Conservation (phyloP, 306 rosid genomes). For the Arachis stenosperma region DNA sequence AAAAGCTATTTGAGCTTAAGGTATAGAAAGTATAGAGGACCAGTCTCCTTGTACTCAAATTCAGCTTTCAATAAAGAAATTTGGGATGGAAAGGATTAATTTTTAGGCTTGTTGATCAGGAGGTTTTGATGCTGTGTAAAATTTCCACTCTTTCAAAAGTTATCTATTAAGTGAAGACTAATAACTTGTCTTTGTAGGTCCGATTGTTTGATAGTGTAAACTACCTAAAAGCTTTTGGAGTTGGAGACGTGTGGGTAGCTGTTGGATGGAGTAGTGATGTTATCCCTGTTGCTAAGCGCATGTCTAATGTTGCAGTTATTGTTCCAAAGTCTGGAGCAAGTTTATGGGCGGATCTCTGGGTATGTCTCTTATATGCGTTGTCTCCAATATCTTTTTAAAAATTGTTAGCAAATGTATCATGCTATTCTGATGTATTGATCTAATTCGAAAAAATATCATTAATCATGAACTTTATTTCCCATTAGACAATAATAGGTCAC, state of each 20-base stretch:
- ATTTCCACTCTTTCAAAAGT: not conserved
- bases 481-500: slow-evolving; percentile 1
- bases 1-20: not conserved
- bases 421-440: slow-evolving; percentile 5
- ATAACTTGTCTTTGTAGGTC: slow-evolving; percentile 58
- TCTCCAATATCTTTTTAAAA: no score
- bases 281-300: slow-evolving; percentile 83
- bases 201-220: slow-evolving; percentile 72
- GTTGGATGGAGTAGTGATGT: slow-evolving; percentile 97
- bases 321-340: slow-evolving; percentile 93
- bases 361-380: slow-evolving; percentile 36
- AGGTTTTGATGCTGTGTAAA: not conserved
- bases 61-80: not conserved
- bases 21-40: not conserved
- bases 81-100: not conserved
- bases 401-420: not conserved
- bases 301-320: slow-evolving; percentile 78
- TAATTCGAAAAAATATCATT: slow-evolving; percentile 11
- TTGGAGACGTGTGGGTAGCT: slow-evolving; percentile 93
- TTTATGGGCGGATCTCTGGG: slow-evolving; percentile 96
- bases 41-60: not conserved
- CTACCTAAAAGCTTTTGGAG: slow-evolving; percentile 90
- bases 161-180: not conserved
- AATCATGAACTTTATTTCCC: slow-evolving; percentile 5
- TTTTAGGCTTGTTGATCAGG: not conserved